Evolutionary conservation across 2,329 filamentous ascomycete species (phyloP).

Genomic region (Microsporum audouinii): DNA sequence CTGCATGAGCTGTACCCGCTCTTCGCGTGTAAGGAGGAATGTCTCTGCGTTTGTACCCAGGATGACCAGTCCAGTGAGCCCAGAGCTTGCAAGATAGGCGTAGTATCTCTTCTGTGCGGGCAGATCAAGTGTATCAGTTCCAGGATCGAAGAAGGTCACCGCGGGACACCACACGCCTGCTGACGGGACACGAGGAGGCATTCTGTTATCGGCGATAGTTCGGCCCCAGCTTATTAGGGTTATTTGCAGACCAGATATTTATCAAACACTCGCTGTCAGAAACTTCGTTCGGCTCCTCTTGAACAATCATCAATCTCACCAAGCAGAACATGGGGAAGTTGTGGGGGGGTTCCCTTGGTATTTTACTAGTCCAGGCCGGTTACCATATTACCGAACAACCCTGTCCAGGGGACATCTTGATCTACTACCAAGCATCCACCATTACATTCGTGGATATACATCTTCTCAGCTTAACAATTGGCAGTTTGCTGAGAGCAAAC

Average conservation of each 20-base stretch:
- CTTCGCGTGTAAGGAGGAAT: conserved; percentile 48
- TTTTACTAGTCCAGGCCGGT: no score
- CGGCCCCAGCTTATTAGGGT: no score
- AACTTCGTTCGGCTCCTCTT: no score
- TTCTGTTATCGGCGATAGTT: background rate
- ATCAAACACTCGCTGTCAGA: no score
- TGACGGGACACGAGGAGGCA: conserved; percentile 18
- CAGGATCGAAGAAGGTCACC: conserved; percentile 44
- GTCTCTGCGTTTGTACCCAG: conserved; percentile 47
- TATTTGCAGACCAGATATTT: no score
- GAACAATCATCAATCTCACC: background rate
- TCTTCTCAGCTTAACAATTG: no score
- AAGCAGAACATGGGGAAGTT: background rate
- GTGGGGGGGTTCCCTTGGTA: background rate
- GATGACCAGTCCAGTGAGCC: conserved; percentile 43
- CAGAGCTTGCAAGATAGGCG: conserved; percentile 40
- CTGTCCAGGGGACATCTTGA: no score
- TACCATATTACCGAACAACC: no score
- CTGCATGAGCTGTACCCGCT: conserved; percentile 45
- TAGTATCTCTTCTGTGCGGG: conserved; percentile 42
- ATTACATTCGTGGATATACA: no score
- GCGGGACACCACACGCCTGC: conserved; percentile 43
- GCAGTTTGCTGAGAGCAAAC: no score
- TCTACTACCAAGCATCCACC: no score
- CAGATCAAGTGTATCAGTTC: conserved; percentile 40